Evolutionary conservation across 2,329 filamentous ascomycete species (phyloP), one percentile per base, ranked within the genome.

Genomic region (Diaporthe sp.): DNA sequence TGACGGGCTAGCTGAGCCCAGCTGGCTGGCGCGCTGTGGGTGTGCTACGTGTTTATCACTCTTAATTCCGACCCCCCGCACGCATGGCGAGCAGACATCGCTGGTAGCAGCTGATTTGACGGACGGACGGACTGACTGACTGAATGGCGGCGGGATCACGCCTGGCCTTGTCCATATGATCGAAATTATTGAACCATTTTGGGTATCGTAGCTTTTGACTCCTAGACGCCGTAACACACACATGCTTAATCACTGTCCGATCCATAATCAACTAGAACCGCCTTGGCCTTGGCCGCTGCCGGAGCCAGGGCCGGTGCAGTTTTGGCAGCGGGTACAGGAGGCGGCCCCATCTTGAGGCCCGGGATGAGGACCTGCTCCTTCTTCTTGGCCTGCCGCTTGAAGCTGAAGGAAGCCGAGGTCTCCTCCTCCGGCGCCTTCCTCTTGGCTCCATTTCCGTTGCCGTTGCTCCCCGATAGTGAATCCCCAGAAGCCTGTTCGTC

Each of bases 321-420:
- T 22, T 65, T 65, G 8, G 58, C 61, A 28, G 25, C 72, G 31
- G 72, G 72, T 19, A 19, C 28, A 51, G 72, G 53, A 51, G 62
- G 61, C 10, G 89, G 86, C 85, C 95, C 96, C 88, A 95, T 97
- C 87, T 98, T 98, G 80, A 98, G 96, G 1, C 96, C 95, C 67
- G 98, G 84, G 31, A 92, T 86, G 19, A 93, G 92, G 0, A 92
- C 87, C 74, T 94, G 90, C 84, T 97, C 98, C 86, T 98, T 98
- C 86, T 95, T 93, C 86, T 98, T 98, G 67, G 93, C 88, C 58
- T 92, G 90, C 76, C 94, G 89, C 83, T 94, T 94, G 81, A 96
- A 97, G 0, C 91, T 91, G 4, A 93, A 92, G 7, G 90, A 88
- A 2, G 91, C 86, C 22, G 68, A 17, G 2, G 69, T 72, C 15